Evolutionary conservation across 306 rosid genomes (phyloP).

Genomic region (Parietaria judaica): DNA sequence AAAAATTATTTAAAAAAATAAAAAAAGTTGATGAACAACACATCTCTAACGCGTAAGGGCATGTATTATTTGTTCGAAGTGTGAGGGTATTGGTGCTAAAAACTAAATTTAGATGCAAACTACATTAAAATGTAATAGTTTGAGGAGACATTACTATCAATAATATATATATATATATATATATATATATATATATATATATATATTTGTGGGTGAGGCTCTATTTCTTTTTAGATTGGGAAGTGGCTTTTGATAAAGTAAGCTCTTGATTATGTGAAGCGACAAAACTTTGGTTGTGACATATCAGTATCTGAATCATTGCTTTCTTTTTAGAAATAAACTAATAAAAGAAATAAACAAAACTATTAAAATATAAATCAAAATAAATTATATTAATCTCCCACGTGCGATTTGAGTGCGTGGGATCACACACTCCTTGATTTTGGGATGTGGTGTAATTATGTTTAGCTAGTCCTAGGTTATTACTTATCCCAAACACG

Average conservation of each 20-base stretch:
- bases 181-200: too few relatives aligned
- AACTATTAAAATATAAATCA: background rate
- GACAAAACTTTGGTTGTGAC: conserved; percentile 43
- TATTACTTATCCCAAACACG: background rate
- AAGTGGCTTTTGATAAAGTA: conserved; percentile 31
- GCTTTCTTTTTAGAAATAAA: conserved; percentile 17
- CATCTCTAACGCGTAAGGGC: too few relatives aligned
- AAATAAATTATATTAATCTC: background rate
- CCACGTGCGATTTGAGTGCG: conserved; percentile 15
- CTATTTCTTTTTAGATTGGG: too few relatives aligned
- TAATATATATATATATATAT: too few relatives aligned
- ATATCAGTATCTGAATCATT: conserved; percentile 37
- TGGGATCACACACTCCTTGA: conserved; percentile 6
- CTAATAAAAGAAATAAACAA: background rate
- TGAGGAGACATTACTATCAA: too few relatives aligned
- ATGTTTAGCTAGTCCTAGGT: background rate
- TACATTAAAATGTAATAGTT: too few relatives aligned
- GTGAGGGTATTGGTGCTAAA: too few relatives aligned
- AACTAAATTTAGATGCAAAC: too few relatives aligned
- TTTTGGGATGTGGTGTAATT: background rate
- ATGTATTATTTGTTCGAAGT: too few relatives aligned
- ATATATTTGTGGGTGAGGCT: too few relatives aligned
- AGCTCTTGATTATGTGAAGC: conserved; percentile 22
- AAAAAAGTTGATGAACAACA: too few relatives aligned
- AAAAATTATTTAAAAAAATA: too few relatives aligned